Conservation (phyloP, 176 grass and related monocot species). For the Eremochloa ophiuroides region DNA sequence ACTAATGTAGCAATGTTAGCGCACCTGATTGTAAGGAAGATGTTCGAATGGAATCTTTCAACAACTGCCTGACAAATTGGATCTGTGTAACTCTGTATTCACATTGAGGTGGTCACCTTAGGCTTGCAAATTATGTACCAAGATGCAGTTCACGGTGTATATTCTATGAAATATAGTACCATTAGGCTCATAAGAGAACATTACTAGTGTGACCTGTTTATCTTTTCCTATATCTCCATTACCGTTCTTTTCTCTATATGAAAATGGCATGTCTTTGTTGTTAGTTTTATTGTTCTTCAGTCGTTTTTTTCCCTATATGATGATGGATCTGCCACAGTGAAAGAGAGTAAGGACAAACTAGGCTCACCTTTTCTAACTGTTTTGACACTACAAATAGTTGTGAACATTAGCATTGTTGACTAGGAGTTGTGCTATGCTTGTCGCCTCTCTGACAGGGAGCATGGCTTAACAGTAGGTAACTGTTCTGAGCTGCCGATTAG, state of each 20-base stretch:
- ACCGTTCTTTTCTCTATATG: not conserved
- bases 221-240: not conserved
- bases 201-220: not conserved
- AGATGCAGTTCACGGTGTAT: not conserved
- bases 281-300: not conserved
- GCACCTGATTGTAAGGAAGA: conserved; percentile 26
- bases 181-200: conserved; percentile 15
- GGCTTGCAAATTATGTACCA: conserved; percentile 4
- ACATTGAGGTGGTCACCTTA: not conserved
- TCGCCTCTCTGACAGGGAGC: conserved; percentile 7
- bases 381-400: not conserved
- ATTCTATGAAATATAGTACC: not conserved
- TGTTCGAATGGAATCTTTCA: conserved; percentile 16
- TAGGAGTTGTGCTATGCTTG: not conserved
- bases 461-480: no score
- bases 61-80: conserved; percentile 9
- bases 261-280: not conserved
- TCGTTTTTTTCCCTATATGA: not conserved
- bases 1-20: not conserved
- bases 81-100: conserved; percentile 15
- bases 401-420: conserved; percentile 9
- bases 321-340: not conserved
- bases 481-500: not conserved
- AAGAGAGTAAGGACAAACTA: not conserved
- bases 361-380: not conserved